Evolutionary conservation across 1,284 basidiomycete genomes (phyloP).

Genomic region (Puccinia coronata): DNA sequence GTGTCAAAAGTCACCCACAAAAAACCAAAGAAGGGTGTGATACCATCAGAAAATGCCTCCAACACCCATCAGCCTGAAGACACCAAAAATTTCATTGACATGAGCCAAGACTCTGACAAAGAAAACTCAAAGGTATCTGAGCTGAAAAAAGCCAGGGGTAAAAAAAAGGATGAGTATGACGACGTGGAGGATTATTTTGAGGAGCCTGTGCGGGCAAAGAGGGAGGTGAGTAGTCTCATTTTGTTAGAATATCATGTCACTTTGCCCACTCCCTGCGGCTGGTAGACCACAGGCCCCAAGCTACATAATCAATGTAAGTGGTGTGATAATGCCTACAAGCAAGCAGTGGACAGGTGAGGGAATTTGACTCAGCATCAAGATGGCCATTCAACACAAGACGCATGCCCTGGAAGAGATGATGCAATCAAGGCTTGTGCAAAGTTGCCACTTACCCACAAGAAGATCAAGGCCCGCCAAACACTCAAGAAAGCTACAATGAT

Average conservation of each 20-base stretch:
- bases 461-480: neutral
- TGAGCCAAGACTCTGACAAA: neutral
- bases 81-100: too few relatives aligned
- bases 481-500: too few relatives aligned
- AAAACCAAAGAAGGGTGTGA: too few relatives aligned
- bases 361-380: neutral
- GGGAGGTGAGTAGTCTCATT: neutral
- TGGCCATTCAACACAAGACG: neutral
- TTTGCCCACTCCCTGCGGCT: too few relatives aligned
- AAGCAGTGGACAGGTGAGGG: neutral
- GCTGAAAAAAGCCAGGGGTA: neutral
- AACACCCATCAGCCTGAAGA: too few relatives aligned
- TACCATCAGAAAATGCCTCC: too few relatives aligned
- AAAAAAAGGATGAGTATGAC: neutral
- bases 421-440: neutral
- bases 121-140: too few relatives aligned
- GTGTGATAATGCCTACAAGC: neutral
- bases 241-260: too few relatives aligned
- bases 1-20: too few relatives aligned
- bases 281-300: neutral
- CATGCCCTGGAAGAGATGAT: neutral
- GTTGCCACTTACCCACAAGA: neutral
- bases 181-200: constrained; percentile 9
- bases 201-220: neutral
- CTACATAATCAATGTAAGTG: neutral